Base-by-base conservation (phyloP, 1,284 basidiomycete genomes). In the Erythrobasidium hasegawianum region DNA sequence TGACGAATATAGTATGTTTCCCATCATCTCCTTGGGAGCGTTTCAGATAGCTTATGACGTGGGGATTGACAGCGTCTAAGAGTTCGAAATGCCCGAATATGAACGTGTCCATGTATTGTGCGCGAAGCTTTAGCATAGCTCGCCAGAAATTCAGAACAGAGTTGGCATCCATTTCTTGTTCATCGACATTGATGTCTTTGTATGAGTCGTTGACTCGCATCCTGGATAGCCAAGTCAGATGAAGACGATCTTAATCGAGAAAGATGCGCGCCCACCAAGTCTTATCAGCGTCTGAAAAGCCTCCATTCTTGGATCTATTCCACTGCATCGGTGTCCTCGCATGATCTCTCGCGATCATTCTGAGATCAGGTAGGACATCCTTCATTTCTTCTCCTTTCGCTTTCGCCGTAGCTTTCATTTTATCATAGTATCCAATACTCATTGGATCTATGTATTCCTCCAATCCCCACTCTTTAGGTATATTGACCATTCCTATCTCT, bases 181-280 rank as follows among this genome's bases (percentile, higher is more conserved):
- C 76, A 1, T 75, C 79, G 8, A 81, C 86, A 73, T 89, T 89
- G 82, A 86, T 87, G 1, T 77, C 72, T 16, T 65, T 69, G 73
- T 84, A 86, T 71, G 88, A 85, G 49, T 87, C 85, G 72, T 87
- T 85, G 9, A 86, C 83, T 13, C 85, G 80, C 86, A 89, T 89
- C 88, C 87, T 90, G 0, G 87, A 85, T 13, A 77, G 80, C 1
- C 67, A 57, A 7, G 38, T 20, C 20, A 53, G 26, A 2, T 4
- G 7, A 16, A 5, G 16, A 7, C 18, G 4, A 7, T 4, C 50
- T 16, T 53, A 5, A 7, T 27, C 8, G 9, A 2, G 7, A 22
- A 22, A 16, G 50, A 50, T 27, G 33, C 33, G 33, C 33, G 33
- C 33, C 26, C 26, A 53, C 54, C 54, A 56, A 18, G 54, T 56